These are phyloP conservation scores for Scenedesmus sp. DNA, from an alignment of 163 green algal genomes.

Conservation along the genomic window DNA sequence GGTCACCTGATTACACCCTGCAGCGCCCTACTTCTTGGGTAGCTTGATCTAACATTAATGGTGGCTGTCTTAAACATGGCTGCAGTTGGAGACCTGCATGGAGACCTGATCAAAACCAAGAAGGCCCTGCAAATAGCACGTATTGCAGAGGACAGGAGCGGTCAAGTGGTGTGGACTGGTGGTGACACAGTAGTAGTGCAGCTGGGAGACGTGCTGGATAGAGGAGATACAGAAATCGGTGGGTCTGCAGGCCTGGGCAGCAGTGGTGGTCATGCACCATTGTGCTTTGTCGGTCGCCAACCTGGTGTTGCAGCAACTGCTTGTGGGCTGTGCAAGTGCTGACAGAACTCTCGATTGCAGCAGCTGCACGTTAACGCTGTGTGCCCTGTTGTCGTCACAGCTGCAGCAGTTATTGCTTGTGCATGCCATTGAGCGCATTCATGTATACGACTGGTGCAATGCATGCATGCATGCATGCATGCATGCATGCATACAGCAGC, in stretches of 20 bases:
- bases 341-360: background rate
- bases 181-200: slow-evolving; percentile 80
- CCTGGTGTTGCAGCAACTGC: background rate
- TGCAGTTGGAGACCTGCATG: slow-evolving; percentile 94
- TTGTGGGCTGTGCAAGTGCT: no score
- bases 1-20: background rate
- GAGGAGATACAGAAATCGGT: slow-evolving; percentile 92
- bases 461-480: slow-evolving; percentile 31
- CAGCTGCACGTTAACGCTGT: background rate
- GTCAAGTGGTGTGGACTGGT: slow-evolving; percentile 74
- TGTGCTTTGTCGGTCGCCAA: background rate
- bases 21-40: background rate
- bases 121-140: slow-evolving; percentile 78
- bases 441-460: background rate
- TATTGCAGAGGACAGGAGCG: slow-evolving; percentile 74
- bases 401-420: background rate
- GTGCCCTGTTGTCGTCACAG: background rate
- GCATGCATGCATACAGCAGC: slow-evolving; percentile 8
- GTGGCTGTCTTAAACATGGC: background rate
- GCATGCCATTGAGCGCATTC: background rate
- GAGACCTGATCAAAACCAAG: slow-evolving; percentile 90
- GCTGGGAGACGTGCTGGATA: slow-evolving; percentile 82
- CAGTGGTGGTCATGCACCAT: background rate
- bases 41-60: background rate
- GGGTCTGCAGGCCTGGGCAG: slow-evolving; percentile 10